Evolutionary conservation across 176 grass and related monocot genomes (phyloP), one percentile per base, ranked within the genome.

Genomic region (Paspalum vaginatum): DNA sequence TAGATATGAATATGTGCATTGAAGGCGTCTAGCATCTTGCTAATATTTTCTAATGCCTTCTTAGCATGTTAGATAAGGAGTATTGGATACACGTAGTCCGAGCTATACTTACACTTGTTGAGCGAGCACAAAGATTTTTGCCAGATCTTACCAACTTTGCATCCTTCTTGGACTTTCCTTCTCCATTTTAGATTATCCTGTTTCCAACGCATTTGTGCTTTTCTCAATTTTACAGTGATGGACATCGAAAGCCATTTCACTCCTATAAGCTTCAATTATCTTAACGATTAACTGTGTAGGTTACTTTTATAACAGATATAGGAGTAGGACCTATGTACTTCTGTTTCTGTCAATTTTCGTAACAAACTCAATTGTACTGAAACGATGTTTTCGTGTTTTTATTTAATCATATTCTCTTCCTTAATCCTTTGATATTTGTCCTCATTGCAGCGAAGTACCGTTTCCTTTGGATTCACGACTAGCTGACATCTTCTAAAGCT

Each of bases 401-500:
- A 15, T 24, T 12, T 54, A 60, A 22, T 45, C 27, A 62, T 15
- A 9, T 39, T 49, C 11, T 41, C 24, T 45, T 74, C 40, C 72
- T 79, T 65, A 59, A 44, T 57, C 51, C 32, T 71, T 67, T 50
- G 17, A 21, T 44, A 25, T 63, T 27, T 80, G 47, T 77, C 5
- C 49, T 72, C 11, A 66, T 60, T 72, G 83, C 88, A 89, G 83
- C 44, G 83, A 73, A 82, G 78, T 82, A 68, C 83, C 13, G 32
- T 78, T 67, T 59, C 78, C 78, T 59, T 59, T 82, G 73, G 72
- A 86, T 77, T 67, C 66, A 71, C 26, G 59, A 37, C 49, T 60
- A 82, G 72, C 50, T 82, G 74, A 67, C 63, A 44, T 72, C 78
- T 85, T 65, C 72, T 27, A 71, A 78, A 78, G 49, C 37, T 61